These are phyloP conservation scores for Linderina pennispora DNA, from an alignment of 192 early-diverging fungal genomes.

Conservation along the genomic window DNA sequence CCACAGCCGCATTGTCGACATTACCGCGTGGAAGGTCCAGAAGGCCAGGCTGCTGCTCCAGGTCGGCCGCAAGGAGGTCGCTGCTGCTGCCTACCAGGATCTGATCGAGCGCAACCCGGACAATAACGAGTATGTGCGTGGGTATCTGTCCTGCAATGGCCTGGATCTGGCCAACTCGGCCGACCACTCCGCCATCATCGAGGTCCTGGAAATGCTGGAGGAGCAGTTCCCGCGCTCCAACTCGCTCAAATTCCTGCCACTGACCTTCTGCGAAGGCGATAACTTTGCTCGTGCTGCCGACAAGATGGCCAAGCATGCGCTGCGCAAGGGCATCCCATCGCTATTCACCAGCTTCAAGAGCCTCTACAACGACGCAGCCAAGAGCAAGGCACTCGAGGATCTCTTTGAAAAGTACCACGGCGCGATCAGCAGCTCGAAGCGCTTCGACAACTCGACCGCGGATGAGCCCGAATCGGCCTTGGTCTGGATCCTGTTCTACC, in stretches of 20 bases:
- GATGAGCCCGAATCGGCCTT: constrained; percentile 71
- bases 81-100: constrained; percentile 66
- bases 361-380: constrained; percentile 59
- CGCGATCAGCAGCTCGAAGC: constrained; percentile 39
- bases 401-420: constrained; percentile 59
- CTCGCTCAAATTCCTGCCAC: constrained; percentile 67
- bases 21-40: constrained; percentile 66
- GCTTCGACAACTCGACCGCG: constrained; percentile 41
- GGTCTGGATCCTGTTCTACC: constrained; percentile 88
- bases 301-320: constrained; percentile 58
- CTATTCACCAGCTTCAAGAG: constrained; percentile 78
- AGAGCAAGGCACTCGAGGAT: constrained; percentile 61
- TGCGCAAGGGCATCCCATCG: constrained; percentile 93
- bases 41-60: constrained; percentile 65
- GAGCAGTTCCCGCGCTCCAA: constrained; percentile 77
- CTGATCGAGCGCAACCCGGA: constrained; percentile 82
- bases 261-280: constrained; percentile 68
- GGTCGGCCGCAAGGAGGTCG: constrained; percentile 58
- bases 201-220: constrained; percentile 48
- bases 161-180: constrained; percentile 17
- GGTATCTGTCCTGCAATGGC: constrained; percentile 52
- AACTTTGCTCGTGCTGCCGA: constrained; percentile 59
- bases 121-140: constrained; percentile 62
- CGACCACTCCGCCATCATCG: constrained; percentile 34
- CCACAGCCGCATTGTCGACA: constrained; percentile 68